Base-by-base conservation (phyloP, 768 basidiomycete species). In the Collybia mongolica region DNA sequence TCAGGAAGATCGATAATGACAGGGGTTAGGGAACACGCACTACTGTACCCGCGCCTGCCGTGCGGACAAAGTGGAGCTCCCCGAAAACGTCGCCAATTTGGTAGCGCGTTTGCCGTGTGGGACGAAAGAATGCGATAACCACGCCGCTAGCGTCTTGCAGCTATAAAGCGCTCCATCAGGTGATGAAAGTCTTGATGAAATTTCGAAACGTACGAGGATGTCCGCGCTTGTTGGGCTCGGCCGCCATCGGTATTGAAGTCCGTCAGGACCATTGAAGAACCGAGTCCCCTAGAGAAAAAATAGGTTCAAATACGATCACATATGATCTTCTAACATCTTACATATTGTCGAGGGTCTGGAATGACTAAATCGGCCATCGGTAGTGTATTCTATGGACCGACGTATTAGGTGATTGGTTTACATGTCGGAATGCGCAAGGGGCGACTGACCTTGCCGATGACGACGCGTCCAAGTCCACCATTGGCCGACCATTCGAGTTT, bases 81-180 rank as follows among this genome's bases (percentile, higher is more conserved):
- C 88, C 88, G 65, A 85, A 87, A 29, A 92, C 90, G 63, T 93
- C 90, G 54, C 90, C 90, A 56, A 92, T 80, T 65, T 88, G 86
- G 74, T 89, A 92, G 57, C 87, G 85, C 49, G 85, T 86, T 53
- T 82, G 82, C 60, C 84, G 81, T 53, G 83, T 86, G 47, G 85
- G 86, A 44, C 84, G 86, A 76, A 86, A 90, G 69, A 88, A 85
- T 32, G 90, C 90, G 57, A 93, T 84, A 51, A 84, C 75, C 54
- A 75, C 79, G 56, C 80, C 82, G 57, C 76, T 79, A 40, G 78
- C 72, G 66, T 93, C 90, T 71, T 85, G 82, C 57, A 92, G 75
- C 90, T 93, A 65, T 50, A 56, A 58, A 28, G 40, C 44, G 49
- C 57, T 51, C 51, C 48, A 48, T 58, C 48, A 59, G 49, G 55